Evolutionary conservation across 805 yeast species (phyloP).

Genomic region (Scheffersomyces ergatensis): DNA sequence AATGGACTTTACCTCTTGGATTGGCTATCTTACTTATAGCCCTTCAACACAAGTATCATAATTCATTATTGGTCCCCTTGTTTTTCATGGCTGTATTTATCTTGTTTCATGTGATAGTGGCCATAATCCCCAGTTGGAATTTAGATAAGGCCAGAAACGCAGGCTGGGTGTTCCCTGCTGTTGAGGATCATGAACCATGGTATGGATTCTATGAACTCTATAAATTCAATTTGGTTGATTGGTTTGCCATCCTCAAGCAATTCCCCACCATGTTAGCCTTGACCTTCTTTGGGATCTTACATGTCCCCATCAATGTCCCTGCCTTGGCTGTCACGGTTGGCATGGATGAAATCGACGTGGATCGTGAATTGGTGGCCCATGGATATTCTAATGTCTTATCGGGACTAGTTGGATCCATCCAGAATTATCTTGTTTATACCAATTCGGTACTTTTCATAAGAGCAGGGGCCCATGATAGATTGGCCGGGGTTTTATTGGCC

Average conservation of each 20-base stretch:
- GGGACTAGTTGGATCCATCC: conserved; percentile 84
- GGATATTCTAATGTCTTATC: conserved; percentile 86
- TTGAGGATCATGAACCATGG: conserved; percentile 77
- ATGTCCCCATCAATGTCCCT: conserved; percentile 97
- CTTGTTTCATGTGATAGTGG: conserved; percentile 66
- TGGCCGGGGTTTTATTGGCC: conserved; percentile 89
- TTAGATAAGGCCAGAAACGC: conserved; percentile 58
- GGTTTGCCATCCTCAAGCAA: conserved; percentile 65
- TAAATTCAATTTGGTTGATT: conserved; percentile 68
- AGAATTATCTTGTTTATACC: conserved; percentile 92
- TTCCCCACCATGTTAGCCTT: conserved; percentile 93
- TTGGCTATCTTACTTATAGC: conserved; percentile 61
- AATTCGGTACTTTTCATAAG: conserved; percentile 87
- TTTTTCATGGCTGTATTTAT: conserved; percentile 73
- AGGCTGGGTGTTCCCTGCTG: conserved; percentile 85
- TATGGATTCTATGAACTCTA: conserved; percentile 76
- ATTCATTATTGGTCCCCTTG: conserved; percentile 76
- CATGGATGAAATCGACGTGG: conserved; percentile 84
- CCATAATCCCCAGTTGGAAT: conserved; percentile 63
- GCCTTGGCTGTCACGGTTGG: conserved; percentile 90
- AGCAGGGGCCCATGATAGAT: conserved; percentile 88
- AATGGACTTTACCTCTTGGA: conserved; percentile 68
- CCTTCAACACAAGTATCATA: conserved; percentile 52
- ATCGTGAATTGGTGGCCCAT: conserved; percentile 90
- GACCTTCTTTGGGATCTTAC: conserved; percentile 92